Conservation (phyloP, 2,329 filamentous ascomycete species). For the Pezicula neosporulosa region DNA sequence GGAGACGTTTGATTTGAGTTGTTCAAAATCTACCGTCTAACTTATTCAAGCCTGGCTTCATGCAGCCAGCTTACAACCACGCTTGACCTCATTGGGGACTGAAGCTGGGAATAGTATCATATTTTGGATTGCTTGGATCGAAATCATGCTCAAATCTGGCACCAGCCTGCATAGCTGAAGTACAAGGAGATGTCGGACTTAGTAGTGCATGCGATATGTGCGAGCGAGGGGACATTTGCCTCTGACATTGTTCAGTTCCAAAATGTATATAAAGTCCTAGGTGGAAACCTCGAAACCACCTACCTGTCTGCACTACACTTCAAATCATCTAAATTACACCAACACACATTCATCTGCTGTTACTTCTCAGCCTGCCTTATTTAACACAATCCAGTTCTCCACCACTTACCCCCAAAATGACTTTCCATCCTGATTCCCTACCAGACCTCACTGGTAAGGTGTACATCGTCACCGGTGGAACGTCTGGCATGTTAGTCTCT, state of each 20-base stretch:
- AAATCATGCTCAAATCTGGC: neutral
- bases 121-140: too few species aligned
- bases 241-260: too few species aligned
- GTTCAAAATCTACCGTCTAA: too few species aligned
- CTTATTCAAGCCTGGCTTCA: slow-evolving; percentile 2
- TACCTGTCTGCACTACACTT: too few species aligned
- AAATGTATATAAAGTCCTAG: too few species aligned
- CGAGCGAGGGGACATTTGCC: too few species aligned
- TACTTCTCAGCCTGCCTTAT: too few species aligned
- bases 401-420: slow-evolving; percentile 7
- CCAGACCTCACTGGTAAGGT: slow-evolving; percentile 15
- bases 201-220: too few species aligned
- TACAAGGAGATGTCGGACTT: too few species aligned
- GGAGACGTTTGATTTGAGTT: too few species aligned
- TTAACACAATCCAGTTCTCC: too few species aligned
- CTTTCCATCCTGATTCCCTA: slow-evolving; percentile 17
- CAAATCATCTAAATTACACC: neutral
- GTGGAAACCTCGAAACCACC: too few species aligned
- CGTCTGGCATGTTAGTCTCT: slow-evolving; percentile 25
- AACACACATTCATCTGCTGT: neutral
- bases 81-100: neutral
- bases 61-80: slow-evolving; percentile 13
- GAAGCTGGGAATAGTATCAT: neutral
- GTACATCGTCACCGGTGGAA: slow-evolving; percentile 26
- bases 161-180: neutral